These are phyloP conservation scores for Ammopiptanthus mongolicus DNA, from an alignment of 306 rosid genomes.

Conservation along the genomic window DNA sequence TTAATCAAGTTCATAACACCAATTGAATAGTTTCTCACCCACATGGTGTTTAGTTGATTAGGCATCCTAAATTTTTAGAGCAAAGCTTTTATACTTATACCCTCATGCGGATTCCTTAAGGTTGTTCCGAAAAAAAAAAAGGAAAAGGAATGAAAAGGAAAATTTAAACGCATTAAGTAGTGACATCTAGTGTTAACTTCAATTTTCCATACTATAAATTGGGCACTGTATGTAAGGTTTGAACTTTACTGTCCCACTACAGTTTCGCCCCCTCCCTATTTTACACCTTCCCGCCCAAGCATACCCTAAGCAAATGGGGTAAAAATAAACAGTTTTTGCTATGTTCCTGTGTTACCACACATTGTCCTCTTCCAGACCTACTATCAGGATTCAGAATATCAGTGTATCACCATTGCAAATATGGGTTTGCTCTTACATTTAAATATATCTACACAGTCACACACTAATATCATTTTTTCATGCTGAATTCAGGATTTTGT, in stretches of 20 bases:
- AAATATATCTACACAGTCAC: background rate
- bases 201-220: too few species aligned
- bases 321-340: background rate
- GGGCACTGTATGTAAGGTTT: too few species aligned
- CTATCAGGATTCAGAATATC: background rate
- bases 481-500: background rate
- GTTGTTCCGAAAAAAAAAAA: too few species aligned
- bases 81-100: too few species aligned
- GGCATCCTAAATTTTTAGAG: too few species aligned
- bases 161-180: too few species aligned
- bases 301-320: background rate
- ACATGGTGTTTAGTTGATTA: too few species aligned
- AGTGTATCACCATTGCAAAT: slow-evolving; percentile 28
- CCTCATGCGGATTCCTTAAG: too few species aligned
- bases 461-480: background rate
- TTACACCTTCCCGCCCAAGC: background rate
- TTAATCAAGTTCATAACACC: too few species aligned
- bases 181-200: too few species aligned
- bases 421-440: background rate
- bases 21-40: too few species aligned
- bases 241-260: background rate
- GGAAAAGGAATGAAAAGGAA: too few species aligned
- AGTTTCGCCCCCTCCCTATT: background rate
- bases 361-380: background rate
- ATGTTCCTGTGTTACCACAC: background rate